Evolutionary conservation across 176 grass and related monocot genomes (phyloP), one percentile per base, ranked within the genome.

Genomic region (Lolium perenne): DNA sequence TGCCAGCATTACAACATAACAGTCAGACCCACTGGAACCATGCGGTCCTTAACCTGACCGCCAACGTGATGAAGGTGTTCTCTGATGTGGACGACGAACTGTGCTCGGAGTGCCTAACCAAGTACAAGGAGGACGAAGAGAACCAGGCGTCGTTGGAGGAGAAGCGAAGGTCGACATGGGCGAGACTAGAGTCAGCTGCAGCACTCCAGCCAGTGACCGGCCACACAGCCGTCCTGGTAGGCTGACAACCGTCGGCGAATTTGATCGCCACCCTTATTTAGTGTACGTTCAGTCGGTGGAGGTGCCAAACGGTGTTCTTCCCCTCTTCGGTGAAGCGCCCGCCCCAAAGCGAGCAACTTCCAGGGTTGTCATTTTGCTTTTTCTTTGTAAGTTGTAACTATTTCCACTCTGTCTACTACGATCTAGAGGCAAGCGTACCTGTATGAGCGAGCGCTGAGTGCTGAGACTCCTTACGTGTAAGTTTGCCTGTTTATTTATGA

Each of bases 11-110:
- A 63, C 94, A 98, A 35, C 88, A 76, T 40, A 98, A 98, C 23
- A 88, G 80, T 10, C 88, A 82, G 71, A 90, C 76, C 69, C 97
- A 98, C 82, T 98, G 97, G 94, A 98, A 98, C 51, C 97, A 92
- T 48, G 81, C 94, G 4, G 94, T 96, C 68, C 73, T 95, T 80
- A 98, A 98, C 77, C 88, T 94, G 35, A 94, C 94, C 29, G 47
- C 81, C 62, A 98, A 91, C 68, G 94, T 98, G 5, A 92, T 82
- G 79, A 96, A 96, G 87, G 94, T 94, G 92, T 79, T 96, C 13
- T 94, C 87, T 38, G 97, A 98, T 77, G 91, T 98, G 97, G 94
- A 98, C 0, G 88, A 90, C 21, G 92, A 88, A n/a, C 82, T 98
- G 40, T 88, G 91, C 66, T 84, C 80, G 0, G 85, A 80, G 65